Base-by-base conservation (phyloP, 345 rosid genomes). In the Citrus maxima region DNA sequence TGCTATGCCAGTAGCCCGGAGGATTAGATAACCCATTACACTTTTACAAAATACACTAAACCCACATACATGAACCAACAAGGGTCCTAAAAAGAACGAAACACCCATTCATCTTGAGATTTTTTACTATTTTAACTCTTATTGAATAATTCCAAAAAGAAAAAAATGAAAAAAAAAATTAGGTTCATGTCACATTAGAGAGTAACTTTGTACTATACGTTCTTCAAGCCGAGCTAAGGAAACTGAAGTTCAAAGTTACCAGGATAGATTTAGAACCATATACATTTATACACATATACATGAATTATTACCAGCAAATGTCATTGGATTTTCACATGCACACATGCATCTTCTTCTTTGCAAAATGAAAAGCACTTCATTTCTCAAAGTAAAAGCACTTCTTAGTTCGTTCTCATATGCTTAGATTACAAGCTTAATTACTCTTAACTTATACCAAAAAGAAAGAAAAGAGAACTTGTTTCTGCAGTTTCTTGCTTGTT, bases 291-390 rank as follows among this genome's bases (percentile, higher is more conserved):
- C 14, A 10, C 14, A 42, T 13, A 46, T 13, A 46, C 18, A 46
- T 67, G 30, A 72, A 68, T 68, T 30, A 80, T 42, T 51, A 46
- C 12, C 8, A 35, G 1, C 1, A 54, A 35, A 34, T 66, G 72
- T 24, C 65, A 65, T 22, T 54, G 40, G 6, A 60, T 67, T 79
- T 77, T 51, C 83, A 82, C 81, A 82, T 80, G 89, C 73, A 83
- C 81, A 81, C 16, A 22, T 35, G 34, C 74, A 54, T 60, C 54
- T 27, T 80, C 46, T 68, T 76, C 54, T 40, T 67, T 42, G 55
- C 28, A 83, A 63, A 55, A 62, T 12, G 30, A 63, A 66, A 66
- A 66, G 70, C 27, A 66, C 70, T 66, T 49, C 77, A 24, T 18
- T 18, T 16, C 21, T 54, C 8, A 5, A 54, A 54, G 58, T 5